Conservation (phyloP, 768 basidiomycete species). For the Mycena indigotica region DNA sequence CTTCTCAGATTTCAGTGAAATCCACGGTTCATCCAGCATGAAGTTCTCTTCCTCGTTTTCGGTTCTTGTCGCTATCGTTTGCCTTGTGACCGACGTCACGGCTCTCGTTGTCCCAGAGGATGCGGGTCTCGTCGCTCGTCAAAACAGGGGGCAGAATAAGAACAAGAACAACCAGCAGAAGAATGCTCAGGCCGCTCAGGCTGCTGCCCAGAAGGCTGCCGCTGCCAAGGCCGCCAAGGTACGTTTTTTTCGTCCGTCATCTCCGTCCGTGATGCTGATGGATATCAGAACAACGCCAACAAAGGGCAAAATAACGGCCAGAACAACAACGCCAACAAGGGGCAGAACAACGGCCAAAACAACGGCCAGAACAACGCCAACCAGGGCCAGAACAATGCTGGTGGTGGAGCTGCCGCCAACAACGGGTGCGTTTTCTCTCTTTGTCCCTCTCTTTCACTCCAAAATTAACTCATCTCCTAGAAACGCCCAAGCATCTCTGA, state of each 20-base stretch:
- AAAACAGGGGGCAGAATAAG: background rate
- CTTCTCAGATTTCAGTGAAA: conserved; percentile 52
- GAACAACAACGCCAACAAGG: conserved; percentile 24
- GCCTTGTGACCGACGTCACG: conserved; percentile 40
- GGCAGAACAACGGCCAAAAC: conserved; percentile 20
- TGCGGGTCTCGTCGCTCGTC: conserved; percentile 1
- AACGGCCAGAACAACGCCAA: no score
- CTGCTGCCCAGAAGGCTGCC: conserved; percentile 25
- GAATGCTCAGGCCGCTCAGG: background rate
- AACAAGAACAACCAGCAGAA: conserved; percentile 24
- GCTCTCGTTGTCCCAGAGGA: conserved; percentile 27
- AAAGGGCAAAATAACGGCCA: no score
- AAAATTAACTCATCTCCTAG: no score
- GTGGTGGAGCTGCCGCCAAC: conserved; percentile 12
- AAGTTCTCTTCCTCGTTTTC: conserved; percentile 49
- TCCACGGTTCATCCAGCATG: conserved; percentile 45
- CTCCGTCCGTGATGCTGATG: no score
- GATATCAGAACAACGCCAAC: no score
- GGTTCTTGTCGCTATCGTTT: conserved; percentile 41
- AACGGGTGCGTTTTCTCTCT: conserved; percentile 6
- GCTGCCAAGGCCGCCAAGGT: background rate
- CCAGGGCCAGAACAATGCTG: conserved; percentile 21
- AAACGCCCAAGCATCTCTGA: conserved; percentile 42
- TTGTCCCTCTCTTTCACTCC: no score
- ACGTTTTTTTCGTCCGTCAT: background rate